Evolutionary conservation across 371 early-diverging fungal species (phyloP), one percentile per base, ranked within the genome.

Genomic region (Dichotomocladium elegans): DNA sequence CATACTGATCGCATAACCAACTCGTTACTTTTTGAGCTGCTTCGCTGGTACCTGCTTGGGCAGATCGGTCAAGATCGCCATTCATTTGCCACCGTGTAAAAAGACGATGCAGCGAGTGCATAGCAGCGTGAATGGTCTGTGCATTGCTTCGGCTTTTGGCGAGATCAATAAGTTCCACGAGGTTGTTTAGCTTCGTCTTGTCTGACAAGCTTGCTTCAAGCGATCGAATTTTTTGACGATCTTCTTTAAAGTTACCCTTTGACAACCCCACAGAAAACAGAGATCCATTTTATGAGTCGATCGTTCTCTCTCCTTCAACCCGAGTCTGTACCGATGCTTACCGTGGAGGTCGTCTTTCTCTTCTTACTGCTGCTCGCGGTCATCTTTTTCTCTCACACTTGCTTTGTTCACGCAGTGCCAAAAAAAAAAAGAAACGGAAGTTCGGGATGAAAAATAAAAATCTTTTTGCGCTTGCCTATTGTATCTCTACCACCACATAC

Each of bases 1-100:
- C 54, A 61, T 90, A 90, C 47, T 90, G 83, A 17, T 82, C 83
- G 9, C 86, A 75, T 24, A 92, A 70, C 94, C 93, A 93, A 4
- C 68, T 55, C 6, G 78, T 73, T 9, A 93, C 87, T 41, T 86
- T 80, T 11, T 58, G 72, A 60, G 80, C 72, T 17, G 73, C 67
- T 14, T 67, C 61, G 7, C 28, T 25, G 31, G 47, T 29, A 10
- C 72, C 74, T 30, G 58, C 64, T 6, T 63, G 50, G 8, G 63
- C 47, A 0, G 69, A 53, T 41, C 35, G 29, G 43, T 71, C 72
- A n/a, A 93, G 53, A 26, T 90, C 86, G 5, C 90, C 91, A 24
- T 80, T 77, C 40, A 77, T 68, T 28, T 87, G 67, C 34, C 90
- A 70, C 17, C 71, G 72, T 2, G 83, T 63, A 54, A 86, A 93